Evolutionary conservation across 495 filamentous ascomycete genomes (phyloP), one percentile per base, ranked within the genome.

Genomic region (Penicillium herquei): DNA sequence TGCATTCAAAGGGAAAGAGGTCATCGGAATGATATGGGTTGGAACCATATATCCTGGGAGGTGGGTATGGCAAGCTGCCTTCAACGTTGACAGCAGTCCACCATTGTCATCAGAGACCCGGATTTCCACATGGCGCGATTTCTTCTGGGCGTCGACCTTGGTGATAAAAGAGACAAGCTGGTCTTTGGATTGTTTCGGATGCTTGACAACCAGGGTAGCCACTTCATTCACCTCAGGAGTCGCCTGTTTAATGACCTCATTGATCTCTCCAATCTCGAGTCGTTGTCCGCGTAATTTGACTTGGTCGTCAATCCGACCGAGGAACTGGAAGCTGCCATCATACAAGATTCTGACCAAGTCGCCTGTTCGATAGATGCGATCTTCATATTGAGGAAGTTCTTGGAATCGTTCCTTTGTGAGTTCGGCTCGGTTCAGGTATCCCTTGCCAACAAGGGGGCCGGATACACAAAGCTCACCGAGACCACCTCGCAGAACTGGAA

Each of bases 391-490:
- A 40, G 72, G 74, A 4, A 70, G 60, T 6, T 59, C 62, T 17
- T 72, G 64, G 52, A 78, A 80, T 13, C 76, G 71, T 41, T 66
- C 65, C 34, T 57, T 56, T 7, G 70, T 73, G 17, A 76, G 72
- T 32, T 91, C 83, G 3, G 83, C 78, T 4, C 90, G 80, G 40
- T 92, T 92, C 39, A 94, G 76, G 60, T 97, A 97, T 0, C 92
- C 92, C 59, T 87, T 91, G 7, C 87, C 92, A 33, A 97, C 91
- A 6, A 97, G 77, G 54, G 85, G 87, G 0, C 92, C 92, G 6
- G 87, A 88, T 32, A 96, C 84, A 61, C 91, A 96, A 6, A 97
- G 81, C 65, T 97, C 92, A 17, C 92, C 92, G 33, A 93, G 77
- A 7, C 82, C 87, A 6, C 92, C 92, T n/a, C 85, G 79, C 6